Base-by-base conservation (phyloP, 345 rosid species). In the Populus pruinosa region DNA sequence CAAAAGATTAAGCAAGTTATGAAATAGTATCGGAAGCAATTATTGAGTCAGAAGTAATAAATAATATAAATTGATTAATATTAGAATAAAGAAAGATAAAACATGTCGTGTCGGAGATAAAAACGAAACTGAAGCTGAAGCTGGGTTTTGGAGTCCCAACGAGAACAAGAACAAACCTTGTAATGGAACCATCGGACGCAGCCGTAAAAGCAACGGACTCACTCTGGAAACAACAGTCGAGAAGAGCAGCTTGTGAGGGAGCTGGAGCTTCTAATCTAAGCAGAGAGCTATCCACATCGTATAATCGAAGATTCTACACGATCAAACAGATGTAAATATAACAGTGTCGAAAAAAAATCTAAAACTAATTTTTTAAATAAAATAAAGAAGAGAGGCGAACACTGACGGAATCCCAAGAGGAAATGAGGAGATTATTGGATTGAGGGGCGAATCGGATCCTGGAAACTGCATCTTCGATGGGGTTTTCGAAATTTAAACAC, bases 371-470 rank as follows among this genome's bases (percentile, higher is more conserved):
- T 12, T 43, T 5, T 5, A 2, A 67, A 73, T 5, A 18, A 53
- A 20, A 33, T 25, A 70, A 53, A 20, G 9, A 64, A 64, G 70
- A 35, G 5, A 23, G 14, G 25, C n/a, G 44, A 71, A 81, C 12
- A 85, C 97, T 88, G 35, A 96, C 97, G 9, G 92, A 86, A 70
- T 96, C 99, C 99, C 99, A 96, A 29, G 98, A 92, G 62, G 98
- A 82, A 74, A 96, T 63, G 33, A 96, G 93, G 78, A 96, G 92
- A 73, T 90, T 90, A 77, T 92, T 89, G 53, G 97, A 89, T 2
- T 76, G 79, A 0, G 99, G 88, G 13, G 98, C 90, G 86, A 96
- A 96, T 35, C 86, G 87, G 82, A 92, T 73, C 79, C 87, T 85
- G 11, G 99, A 92, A 82, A 96, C 72, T 18, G 97, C 85, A 76